These are phyloP conservation scores for Phytophthora megakarya DNA, from an alignment of 352 stramenopile species.

Conservation along the genomic window DNA sequence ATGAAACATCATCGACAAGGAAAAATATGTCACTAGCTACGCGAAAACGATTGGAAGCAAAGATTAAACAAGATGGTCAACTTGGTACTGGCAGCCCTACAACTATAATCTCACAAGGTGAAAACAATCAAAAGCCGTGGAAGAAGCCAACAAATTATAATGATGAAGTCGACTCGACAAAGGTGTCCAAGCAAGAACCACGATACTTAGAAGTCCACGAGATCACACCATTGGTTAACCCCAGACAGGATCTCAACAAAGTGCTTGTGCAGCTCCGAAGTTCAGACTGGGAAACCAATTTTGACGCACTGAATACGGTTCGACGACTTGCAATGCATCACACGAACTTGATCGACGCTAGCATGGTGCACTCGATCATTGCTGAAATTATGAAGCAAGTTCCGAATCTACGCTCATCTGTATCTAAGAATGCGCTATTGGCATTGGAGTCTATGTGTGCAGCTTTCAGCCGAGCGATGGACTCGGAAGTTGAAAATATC, in stretches of 20 bases:
- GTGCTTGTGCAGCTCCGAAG: conserved; percentile 43
- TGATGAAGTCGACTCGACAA: no score
- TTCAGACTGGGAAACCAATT: conserved; percentile 66
- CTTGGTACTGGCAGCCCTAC: background rate
- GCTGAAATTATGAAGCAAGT: conserved; percentile 67
- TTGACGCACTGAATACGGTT: conserved; percentile 67
- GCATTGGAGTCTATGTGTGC: conserved; percentile 67
- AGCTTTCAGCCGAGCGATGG: conserved; percentile 50
- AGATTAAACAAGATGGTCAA: conserved; percentile 47
- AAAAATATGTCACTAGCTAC: conserved; percentile 24
- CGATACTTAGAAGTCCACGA: conserved; percentile 70
- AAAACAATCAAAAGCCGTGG: conserved; percentile 3
- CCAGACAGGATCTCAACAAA: conserved; percentile 58
- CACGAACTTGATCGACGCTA: conserved; percentile 39
- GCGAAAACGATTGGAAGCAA: conserved; percentile 72
- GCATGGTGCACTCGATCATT: conserved; percentile 51
- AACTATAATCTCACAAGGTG: background rate
- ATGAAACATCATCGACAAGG: conserved; percentile 22
- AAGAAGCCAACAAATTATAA: no score
- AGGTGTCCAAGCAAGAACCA: conserved; percentile 56
- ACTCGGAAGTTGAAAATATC: conserved; percentile 64
- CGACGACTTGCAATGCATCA: conserved; percentile 63
- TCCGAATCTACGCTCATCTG: conserved; percentile 66
- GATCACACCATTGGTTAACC: conserved; percentile 55
- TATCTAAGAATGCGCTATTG: conserved; percentile 80